Base-by-base conservation (phyloP, 2,329 filamentous ascomycete species). In the Sclerotinia spermophila region DNA sequence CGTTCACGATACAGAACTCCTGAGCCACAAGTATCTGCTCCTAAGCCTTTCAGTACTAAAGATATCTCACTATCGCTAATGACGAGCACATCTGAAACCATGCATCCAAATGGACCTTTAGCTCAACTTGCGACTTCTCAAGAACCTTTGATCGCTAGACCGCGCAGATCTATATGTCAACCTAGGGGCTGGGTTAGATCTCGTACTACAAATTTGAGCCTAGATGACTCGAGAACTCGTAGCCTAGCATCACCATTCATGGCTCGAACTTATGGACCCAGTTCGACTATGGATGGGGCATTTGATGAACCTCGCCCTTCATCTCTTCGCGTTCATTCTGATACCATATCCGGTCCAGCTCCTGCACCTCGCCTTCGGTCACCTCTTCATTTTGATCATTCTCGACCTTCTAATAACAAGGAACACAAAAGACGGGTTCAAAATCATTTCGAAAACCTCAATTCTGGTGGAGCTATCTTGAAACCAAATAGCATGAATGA, bases 11-110 rank as follows among this genome's bases (percentile, higher is more conserved):
- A 84, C 66, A 81, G 82, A 42, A 84, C 83, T 19, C 83, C 86
- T 4, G 82, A 80, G 33, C 82, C 81, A 42, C 82, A 82, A 58
- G 72, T 82, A 5, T 84, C 84, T 2, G 21, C 19, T 5, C 53
- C 61, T 13, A 67, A 33, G 24, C 80, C 85, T 17, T 90, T 90
- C 77, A 87, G 84, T 2, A 85, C 85, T 17, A 84, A 85, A 55
- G 88, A 90, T 73, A 89, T 91, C 84, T 83, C 85, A 56, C 81
- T 90, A 76, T 91, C 89, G 17, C 82, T 91, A 67, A 83, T 84
- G 1, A 81, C 90, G 42, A 89, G 87, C 80, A 90, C 89, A 1
- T 84, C 88, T 2, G 87, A 89, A 56, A 85, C 85, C 2, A 91
- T 91, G 89, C 86, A 90, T 74, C 86, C 85, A 0, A 81, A 86